Evolutionary conservation across 1,284 basidiomycete species (phyloP).

Genomic region (Trametes versicolor): DNA sequence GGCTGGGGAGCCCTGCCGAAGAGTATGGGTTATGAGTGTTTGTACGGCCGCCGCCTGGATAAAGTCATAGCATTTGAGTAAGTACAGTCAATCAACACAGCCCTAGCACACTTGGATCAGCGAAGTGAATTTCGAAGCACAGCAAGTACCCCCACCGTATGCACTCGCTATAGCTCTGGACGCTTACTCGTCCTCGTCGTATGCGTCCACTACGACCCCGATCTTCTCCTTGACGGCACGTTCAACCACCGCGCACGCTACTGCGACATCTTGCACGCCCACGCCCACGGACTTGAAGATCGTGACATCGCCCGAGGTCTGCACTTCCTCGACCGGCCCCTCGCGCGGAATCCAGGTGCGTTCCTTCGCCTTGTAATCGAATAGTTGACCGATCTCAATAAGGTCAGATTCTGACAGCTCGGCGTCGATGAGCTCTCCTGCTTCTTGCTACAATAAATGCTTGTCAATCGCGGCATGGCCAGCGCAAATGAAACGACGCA

Average conservation of each 20-base stretch:
- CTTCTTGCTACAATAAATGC: conserved; percentile 55
- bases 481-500: conserved; percentile 23
- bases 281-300: conserved; percentile 85
- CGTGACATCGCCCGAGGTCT: conserved; percentile 58
- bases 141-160: not conserved
- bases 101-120: not conserved
- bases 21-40: too few species aligned
- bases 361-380: conserved; percentile 42
- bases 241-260: conserved; percentile 59
- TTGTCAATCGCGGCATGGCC: not conserved
- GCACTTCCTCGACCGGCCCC: conserved; percentile 44
- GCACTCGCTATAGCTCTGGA: not conserved
- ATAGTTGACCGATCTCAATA: conserved; percentile 71
- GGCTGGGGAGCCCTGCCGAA: too few species aligned
- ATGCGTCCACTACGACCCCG: conserved; percentile 51
- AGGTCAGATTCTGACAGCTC: conserved; percentile 50
- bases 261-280: conserved; percentile 80
- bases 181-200: conserved; percentile 42
- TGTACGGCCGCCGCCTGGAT: too few species aligned
- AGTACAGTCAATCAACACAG: not conserved
- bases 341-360: conserved; percentile 36
- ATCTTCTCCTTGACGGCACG: conserved; percentile 50
- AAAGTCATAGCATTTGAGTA: not conserved
- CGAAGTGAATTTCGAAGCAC: not conserved
- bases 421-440: conserved; percentile 79